Percentiles rank a stretch among this genome's conserved stretches.
phyloP scores from a whole-genome alignment of 805 yeast species.

The Candida ficus region DNA sequence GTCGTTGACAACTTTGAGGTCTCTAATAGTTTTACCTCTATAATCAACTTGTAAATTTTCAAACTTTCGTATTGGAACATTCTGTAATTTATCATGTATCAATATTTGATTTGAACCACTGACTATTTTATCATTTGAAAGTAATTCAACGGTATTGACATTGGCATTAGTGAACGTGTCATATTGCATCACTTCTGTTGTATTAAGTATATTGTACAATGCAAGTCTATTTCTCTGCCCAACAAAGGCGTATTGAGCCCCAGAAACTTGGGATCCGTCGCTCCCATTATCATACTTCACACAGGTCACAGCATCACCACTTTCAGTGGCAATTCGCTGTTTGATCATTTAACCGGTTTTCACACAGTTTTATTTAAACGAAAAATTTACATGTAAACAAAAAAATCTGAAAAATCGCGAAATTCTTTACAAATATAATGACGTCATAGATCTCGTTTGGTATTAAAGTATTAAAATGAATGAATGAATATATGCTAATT shows the following conservation, averaged over 20 bases:
- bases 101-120: slow-evolving; percentile 14
- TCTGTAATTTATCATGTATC: slow-evolving; percentile 11
- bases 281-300: not conserved
- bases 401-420: no score
- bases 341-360: no score
- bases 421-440: no score
- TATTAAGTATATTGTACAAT: slow-evolving; percentile 1
- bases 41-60: slow-evolving; percentile 2
- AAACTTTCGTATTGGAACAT: slow-evolving; percentile 9
- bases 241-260: slow-evolving; percentile 5
- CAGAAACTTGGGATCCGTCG: not conserved
- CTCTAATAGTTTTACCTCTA: slow-evolving; percentile 10
- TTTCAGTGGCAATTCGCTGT: not conserved
- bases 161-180: slow-evolving; percentile 7
- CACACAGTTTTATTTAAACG: no score
- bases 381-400: no score
- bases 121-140: slow-evolving; percentile 8
- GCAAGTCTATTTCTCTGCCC: slow-evolving; percentile 8
- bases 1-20: slow-evolving; percentile 5
- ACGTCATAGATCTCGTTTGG: no score
- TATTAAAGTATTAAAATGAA: no score
- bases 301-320: not conserved
- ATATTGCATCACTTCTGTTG: slow-evolving; percentile 1
- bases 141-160: slow-evolving; percentile 8
- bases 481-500: no score